Evolutionary conservation across 2,329 filamentous ascomycete species (phyloP), one percentile per base, ranked within the genome.

Genomic region (Fusarium sp.): DNA sequence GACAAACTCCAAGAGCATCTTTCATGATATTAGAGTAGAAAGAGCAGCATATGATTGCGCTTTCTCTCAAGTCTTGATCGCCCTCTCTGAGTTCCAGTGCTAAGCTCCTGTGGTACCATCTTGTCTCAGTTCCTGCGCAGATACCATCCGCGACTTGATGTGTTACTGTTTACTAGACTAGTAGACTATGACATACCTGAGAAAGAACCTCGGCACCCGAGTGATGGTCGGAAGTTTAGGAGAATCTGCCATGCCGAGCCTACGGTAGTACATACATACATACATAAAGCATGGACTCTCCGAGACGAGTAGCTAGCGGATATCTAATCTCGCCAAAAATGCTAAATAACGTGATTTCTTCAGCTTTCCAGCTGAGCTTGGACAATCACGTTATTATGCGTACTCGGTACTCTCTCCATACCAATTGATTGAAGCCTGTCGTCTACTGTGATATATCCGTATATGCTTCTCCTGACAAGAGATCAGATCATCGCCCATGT

Each of bases 311-410:
- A 56, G 14, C 6, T 40, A 22, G 18, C 29, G 16, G 25, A 53
- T 16, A 24, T 25, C 25, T 51, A 73, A 71, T 75, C 47, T 75
- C 46, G 68, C 61, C 52, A 75, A 74, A 27, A 66, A 52, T 66
- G 45, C 25, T 40, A 56, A 52, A 66, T 57, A 70, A 72, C 65
- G 57, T 63, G 69, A 58, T 52, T 60, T 58, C 43, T 59, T 72
- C 65, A 54, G 44, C 49, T 57, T 44, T 57, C 8, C 27, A 27
- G 47, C 54, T 42, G 24, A 54, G 66, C 50, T 63, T 61, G 18
- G 45, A 43, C 16, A 29, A 66, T 62, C 51, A 72, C 38, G 46
- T 24, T 51, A 49, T 59, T 7, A 43, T 47, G 9, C 43, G 25
- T 66, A 32, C 30, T 53, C 24, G 29, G 24, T n/a, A 42, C 20